phyloP scores from a whole-genome alignment of 148 eudicot genomes.

The Tetragonia tetragonoides region DNA sequence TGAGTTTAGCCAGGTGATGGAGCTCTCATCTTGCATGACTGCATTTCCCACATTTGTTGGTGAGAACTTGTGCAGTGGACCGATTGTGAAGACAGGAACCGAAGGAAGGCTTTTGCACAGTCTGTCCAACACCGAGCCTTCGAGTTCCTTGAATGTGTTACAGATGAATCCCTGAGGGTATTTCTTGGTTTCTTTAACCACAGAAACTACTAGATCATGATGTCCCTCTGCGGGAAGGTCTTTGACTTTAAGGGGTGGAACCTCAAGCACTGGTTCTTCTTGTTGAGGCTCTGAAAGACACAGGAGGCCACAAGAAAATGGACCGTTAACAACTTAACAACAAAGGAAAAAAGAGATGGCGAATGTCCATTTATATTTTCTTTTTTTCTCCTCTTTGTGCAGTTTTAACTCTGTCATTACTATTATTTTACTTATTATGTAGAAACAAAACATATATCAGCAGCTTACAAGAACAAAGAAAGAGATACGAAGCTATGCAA shows the following conservation, averaged over 20 bases:
- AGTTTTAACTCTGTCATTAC: no score
- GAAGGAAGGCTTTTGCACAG: constrained; percentile 16
- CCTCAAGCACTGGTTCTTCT: constrained; percentile 32
- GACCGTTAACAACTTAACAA: not conserved
- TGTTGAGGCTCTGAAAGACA: constrained; percentile 14
- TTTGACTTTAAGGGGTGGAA: constrained; percentile 43
- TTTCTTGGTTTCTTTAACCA: constrained; percentile 31
- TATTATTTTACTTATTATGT: no score
- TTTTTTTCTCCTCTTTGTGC: not conserved
- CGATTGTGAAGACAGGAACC: constrained; percentile 33
- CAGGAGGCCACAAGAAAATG: not conserved
- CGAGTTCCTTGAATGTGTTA: constrained; percentile 47
- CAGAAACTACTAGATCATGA: constrained; percentile 12
- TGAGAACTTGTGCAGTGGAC: constrained; percentile 43
- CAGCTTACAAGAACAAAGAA: not conserved
- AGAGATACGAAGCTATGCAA: not conserved
- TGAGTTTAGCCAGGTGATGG: constrained; percentile 39
- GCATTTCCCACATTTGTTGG: constrained; percentile 22
- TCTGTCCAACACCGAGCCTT: constrained; percentile 26
- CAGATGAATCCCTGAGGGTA: constrained; percentile 34
- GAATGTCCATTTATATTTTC: not conserved
- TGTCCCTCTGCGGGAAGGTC: constrained; percentile 40
- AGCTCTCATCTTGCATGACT: constrained; percentile 29
- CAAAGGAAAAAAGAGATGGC: not conserved
- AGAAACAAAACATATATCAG: not conserved